These are phyloP conservation scores for Yamagishiella unicocca DNA, from an alignment of 139 green algal species.

Conservation along the genomic window DNA sequence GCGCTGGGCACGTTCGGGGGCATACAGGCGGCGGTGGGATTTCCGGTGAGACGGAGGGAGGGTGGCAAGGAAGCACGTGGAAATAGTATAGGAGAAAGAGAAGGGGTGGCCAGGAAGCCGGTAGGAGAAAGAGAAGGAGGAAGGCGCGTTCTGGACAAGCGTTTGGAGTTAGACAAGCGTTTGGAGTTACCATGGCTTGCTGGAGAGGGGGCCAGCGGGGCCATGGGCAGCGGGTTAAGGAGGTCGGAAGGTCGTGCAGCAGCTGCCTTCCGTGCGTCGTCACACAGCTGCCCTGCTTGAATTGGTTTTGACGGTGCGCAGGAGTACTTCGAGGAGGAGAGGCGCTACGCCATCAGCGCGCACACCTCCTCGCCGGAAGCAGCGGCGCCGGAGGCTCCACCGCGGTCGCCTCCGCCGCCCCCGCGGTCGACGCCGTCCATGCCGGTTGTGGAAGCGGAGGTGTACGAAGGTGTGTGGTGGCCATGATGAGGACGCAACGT, in stretches of 20 bases:
- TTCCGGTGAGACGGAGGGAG: constrained; percentile 61
- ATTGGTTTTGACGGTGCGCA: no score
- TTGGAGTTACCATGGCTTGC: no score
- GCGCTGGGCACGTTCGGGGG: constrained; percentile 66
- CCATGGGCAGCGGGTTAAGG: neutral
- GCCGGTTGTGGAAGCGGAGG: constrained; percentile 39
- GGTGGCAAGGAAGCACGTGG: no score
- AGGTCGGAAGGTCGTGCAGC: no score
- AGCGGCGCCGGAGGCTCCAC: neutral
- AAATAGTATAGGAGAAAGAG: no score
- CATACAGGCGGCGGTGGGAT: constrained; percentile 80
- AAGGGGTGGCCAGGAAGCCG: no score
- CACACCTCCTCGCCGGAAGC: constrained; percentile 1
- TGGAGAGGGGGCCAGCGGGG: neutral
- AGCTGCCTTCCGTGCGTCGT: no score
- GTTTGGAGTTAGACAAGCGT: no score
- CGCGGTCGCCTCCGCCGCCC: neutral
- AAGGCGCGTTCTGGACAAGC: no score
- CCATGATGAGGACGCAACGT: neutral
- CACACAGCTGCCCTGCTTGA: no score
- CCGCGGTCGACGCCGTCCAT: neutral
- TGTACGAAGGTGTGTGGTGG: neutral
- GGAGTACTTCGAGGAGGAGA: constrained; percentile 70
- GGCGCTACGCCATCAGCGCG: constrained; percentile 56
- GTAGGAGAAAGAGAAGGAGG: no score